phyloP scores from a whole-genome alignment of 805 yeast genomes.

The Hanseniaspora nectarophila region DNA sequence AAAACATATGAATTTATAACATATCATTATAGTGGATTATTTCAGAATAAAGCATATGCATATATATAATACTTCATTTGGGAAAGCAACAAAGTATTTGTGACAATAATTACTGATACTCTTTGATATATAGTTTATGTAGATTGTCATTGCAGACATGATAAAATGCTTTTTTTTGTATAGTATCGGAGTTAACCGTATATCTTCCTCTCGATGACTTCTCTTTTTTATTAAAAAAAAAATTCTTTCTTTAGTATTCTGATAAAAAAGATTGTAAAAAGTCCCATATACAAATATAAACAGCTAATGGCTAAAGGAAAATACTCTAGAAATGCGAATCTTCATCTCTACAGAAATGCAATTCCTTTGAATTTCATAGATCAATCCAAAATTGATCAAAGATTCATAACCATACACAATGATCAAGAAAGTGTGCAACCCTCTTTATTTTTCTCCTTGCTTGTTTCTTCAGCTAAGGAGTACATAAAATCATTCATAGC shows the following conservation, averaged over 20 bases:
- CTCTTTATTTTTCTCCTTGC: not conserved
- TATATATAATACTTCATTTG: no score
- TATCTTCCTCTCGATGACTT: no score
- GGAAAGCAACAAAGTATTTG: not conserved
- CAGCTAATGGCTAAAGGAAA: not conserved
- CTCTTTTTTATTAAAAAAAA: no score
- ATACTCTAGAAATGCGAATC: not conserved
- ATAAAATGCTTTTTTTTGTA: no score
- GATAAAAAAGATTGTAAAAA: no score
- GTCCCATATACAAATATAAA: not conserved
- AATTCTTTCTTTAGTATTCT: no score
- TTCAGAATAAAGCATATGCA: no score
- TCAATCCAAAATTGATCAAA: slow-evolving; percentile 28
- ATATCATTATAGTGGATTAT: no score
- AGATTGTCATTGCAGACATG: no score
- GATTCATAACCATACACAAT: slow-evolving; percentile 24
- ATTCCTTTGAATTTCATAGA: slow-evolving; percentile 49
- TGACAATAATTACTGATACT: not conserved
- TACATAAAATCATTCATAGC: slow-evolving; percentile 3
- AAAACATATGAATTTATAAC: not conserved
- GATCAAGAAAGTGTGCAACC: slow-evolving; percentile 33
- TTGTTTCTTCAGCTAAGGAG: not conserved
- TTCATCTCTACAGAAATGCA: slow-evolving; percentile 17
- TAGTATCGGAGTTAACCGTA: no score
- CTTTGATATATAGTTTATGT: no score